Conservation (phyloP, 2,329 filamentous ascomycete species). For the Colletotrichum spaethianum region DNA sequence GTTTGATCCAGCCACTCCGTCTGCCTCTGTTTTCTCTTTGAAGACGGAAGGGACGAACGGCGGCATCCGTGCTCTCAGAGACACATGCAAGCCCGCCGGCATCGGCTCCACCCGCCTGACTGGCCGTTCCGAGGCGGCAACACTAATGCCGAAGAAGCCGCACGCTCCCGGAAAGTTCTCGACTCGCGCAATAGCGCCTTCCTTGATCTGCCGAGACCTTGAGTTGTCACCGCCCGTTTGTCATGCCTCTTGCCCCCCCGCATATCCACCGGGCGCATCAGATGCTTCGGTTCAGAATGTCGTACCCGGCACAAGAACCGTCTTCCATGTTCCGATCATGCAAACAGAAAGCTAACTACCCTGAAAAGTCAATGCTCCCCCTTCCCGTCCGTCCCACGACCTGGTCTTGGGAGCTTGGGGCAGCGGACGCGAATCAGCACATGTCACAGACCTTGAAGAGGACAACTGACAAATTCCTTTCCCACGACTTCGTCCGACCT, state of each 20-base stretch:
- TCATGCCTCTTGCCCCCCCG: background rate
- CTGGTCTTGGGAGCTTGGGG: background rate
- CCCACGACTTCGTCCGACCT: background rate
- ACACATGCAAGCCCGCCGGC: background rate
- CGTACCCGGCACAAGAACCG: background rate
- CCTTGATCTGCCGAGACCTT: background rate
- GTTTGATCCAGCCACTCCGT: background rate
- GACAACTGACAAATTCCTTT: background rate
- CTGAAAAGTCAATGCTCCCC: constrained; percentile 2
- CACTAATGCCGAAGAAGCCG: background rate
- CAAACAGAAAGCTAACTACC: background rate
- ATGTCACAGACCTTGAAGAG: constrained; percentile 4
- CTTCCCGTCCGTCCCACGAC: background rate
- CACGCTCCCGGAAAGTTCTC: background rate
- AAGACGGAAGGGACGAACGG: background rate
- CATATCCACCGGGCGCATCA: constrained; percentile 14
- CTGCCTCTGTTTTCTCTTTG: background rate
- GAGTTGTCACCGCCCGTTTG: background rate
- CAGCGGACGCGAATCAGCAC: background rate
- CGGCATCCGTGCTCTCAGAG: background rate
- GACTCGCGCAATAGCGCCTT: background rate
- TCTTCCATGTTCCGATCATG: constrained; percentile 15
- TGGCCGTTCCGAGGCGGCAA: background rate
- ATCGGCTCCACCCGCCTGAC: background rate
- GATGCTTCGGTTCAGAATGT: constrained; percentile 9